Evolutionary conservation across 2,329 filamentous ascomycete species (phyloP).

Genomic region (Cercospora brassicicola): DNA sequence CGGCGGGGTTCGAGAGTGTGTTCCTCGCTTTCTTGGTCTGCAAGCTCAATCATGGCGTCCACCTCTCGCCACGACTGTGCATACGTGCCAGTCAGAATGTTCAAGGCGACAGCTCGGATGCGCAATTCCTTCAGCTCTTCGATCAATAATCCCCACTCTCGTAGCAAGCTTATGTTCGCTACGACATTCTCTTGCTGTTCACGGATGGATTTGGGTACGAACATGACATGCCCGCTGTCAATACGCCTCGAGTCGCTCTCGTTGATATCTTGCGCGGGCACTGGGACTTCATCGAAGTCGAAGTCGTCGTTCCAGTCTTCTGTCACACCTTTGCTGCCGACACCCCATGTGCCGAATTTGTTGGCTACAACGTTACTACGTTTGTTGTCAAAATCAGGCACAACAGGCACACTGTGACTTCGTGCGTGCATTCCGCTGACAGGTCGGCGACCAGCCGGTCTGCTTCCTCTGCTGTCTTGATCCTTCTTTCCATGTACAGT

Average conservation of each 20-base stretch:
- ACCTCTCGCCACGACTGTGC: slow-evolving; percentile 72
- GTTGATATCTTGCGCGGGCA: slow-evolving; percentile 41
- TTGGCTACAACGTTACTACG: slow-evolving; percentile 58
- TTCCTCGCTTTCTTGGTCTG: slow-evolving; percentile 65
- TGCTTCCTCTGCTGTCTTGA: slow-evolving; percentile 68
- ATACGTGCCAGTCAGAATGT: slow-evolving; percentile 62
- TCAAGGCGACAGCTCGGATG: slow-evolving; percentile 66
- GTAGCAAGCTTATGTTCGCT: slow-evolving; percentile 78
- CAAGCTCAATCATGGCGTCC: slow-evolving; percentile 83
- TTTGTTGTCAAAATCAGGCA: slow-evolving; percentile 58
- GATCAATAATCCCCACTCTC: slow-evolving; percentile 76
- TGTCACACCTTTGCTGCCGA: slow-evolving; percentile 74
- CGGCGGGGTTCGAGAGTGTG: slow-evolving; percentile 51
- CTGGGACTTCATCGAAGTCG: slow-evolving; percentile 62
- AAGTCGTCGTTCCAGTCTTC: slow-evolving; percentile 93
- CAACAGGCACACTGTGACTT: slow-evolving; percentile 76
- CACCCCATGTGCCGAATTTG: slow-evolving; percentile 80
- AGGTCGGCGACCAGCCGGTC: slow-evolving; percentile 64
- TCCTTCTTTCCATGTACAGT: slow-evolving; percentile 77
- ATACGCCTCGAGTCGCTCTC: slow-evolving; percentile 43
- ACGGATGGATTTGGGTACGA: slow-evolving; percentile 77
- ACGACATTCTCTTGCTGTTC: slow-evolving; percentile 80
- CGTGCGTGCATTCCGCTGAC: slow-evolving; percentile 71
- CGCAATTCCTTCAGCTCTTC: slow-evolving; percentile 79
- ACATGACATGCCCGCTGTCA: slow-evolving; percentile 56